A percentile compares a stretch with the other conserved stretches of the same genome.
These are phyloP conservation scores for Mikania micrantha DNA, from an alignment of 129 eudicot species.

Conservation along the genomic window DNA sequence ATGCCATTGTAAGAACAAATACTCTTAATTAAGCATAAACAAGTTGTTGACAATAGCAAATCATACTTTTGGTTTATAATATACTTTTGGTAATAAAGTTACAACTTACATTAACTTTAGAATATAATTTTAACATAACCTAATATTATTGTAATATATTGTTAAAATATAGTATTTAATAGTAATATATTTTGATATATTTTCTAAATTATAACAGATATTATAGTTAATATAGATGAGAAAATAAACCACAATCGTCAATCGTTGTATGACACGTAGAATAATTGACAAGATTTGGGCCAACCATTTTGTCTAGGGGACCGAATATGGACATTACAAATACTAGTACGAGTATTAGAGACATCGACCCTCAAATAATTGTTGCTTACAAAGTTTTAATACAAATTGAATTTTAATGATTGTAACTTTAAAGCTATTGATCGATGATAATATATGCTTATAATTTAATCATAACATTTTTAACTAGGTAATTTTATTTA, in stretches of 20 bases:
- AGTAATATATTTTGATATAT: neutral
- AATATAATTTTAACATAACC: neutral
- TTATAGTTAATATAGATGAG: neutral
- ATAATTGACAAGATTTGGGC: slow-evolving; percentile 27
- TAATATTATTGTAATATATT: neutral
- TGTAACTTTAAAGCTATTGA: too few relatives aligned
- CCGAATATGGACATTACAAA: slow-evolving; percentile 16
- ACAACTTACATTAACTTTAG: neutral
- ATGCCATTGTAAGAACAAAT: slow-evolving; percentile 22
- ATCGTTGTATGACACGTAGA: too few relatives aligned
- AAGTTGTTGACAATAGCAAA: slow-evolving; percentile 23
- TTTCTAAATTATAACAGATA: neutral
- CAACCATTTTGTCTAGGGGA: slow-evolving; percentile 25
- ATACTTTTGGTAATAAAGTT: slow-evolving; percentile 12
- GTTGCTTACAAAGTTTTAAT: neutral
- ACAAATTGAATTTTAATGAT: too few relatives aligned
- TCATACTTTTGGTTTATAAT: slow-evolving; percentile 10
- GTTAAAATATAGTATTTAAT: neutral
- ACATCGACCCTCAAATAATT: slow-evolving; percentile 11
- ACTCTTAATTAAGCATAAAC: slow-evolving; percentile 10
- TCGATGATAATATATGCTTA: too few relatives aligned
- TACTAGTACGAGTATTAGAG: neutral
- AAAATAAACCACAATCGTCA: too few relatives aligned
- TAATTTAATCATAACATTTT: too few relatives aligned
- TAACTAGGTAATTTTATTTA: too few relatives aligned